Evolutionary conservation across 768 basidiomycete genomes (phyloP).

Genomic region (Suillus subaureus): DNA sequence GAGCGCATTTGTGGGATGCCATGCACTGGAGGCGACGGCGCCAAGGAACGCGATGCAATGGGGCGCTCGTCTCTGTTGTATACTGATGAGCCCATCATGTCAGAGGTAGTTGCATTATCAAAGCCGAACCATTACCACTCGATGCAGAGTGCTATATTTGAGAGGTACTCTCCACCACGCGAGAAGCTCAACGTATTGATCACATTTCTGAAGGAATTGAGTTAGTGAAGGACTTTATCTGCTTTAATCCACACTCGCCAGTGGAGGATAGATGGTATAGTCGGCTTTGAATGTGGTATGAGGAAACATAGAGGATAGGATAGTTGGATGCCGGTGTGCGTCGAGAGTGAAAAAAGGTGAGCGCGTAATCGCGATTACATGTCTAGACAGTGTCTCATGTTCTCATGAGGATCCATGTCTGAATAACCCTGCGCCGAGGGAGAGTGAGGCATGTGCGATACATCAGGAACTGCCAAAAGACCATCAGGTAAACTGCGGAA

Average conservation of each 20-base stretch:
- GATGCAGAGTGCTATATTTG: slow-evolving; percentile 69
- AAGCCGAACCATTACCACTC: slow-evolving; percentile 61
- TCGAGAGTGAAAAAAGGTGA: not conserved
- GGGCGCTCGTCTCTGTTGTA: slow-evolving; percentile 73
- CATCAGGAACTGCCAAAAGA: not conserved
- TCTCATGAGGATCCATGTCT: not conserved
- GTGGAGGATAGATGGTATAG: slow-evolving; percentile 35
- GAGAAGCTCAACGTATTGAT: slow-evolving; percentile 80
- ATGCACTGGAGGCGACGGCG: slow-evolving; percentile 71
- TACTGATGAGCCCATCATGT: slow-evolving; percentile 44
- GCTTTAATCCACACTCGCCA: slow-evolving; percentile 59
- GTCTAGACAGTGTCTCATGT: not conserved
- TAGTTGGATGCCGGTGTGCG: not conserved
- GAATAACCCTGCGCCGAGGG: no score
- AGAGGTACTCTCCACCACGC: slow-evolving; percentile 78
- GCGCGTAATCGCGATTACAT: not conserved
- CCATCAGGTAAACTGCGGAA: not conserved
- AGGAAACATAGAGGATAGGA: no score
- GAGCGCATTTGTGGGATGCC: slow-evolving; percentile 79
- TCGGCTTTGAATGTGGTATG: not conserved
- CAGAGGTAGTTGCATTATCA: slow-evolving; percentile 4
- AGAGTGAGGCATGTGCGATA: not conserved
- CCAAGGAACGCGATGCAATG: slow-evolving; percentile 73
- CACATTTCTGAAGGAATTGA: slow-evolving; percentile 48
- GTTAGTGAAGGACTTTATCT: not conserved